Percentiles rank a stretch among this genome's conserved stretches.
These are phyloP conservation scores for Boletus vermiculosoides DNA, from an alignment of 768 basidiomycete genomes.

Conservation along the genomic window DNA sequence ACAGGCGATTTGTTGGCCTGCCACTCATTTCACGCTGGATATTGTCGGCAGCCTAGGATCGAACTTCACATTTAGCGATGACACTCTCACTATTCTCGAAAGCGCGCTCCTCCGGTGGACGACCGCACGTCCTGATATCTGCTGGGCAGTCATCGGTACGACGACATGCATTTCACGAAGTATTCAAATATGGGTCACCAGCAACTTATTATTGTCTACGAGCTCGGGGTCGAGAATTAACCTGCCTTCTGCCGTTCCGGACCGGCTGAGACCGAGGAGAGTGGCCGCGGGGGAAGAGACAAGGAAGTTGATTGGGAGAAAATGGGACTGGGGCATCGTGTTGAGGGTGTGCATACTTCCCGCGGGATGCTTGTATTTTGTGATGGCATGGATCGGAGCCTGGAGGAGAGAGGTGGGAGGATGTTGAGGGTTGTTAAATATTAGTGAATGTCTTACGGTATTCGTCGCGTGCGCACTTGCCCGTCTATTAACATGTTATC, in stretches of 20 bases:
- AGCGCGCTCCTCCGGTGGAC: constrained; percentile 38
- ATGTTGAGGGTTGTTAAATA: constrained; percentile 16
- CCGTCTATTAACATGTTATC: neutral
- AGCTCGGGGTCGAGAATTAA: constrained; percentile 6
- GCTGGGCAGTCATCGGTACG: constrained; percentile 88
- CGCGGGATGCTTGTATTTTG: constrained; percentile 68
- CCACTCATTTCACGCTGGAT: constrained; percentile 80
- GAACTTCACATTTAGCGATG: constrained; percentile 6
- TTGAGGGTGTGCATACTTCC: constrained; percentile 68
- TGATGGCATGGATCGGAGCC: constrained; percentile 71
- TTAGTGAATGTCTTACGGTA: neutral
- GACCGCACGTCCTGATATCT: constrained; percentile 70
- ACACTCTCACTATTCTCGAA: constrained; percentile 21
- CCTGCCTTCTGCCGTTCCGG: constrained; percentile 8
- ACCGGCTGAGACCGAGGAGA: constrained; percentile 24
- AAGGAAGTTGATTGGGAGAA: constrained; percentile 44
- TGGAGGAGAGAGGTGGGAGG: constrained; percentile 39
- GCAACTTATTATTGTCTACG: constrained; percentile 56
- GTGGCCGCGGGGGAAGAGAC: constrained; percentile 15
- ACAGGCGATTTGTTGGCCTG: constrained; percentile 96
- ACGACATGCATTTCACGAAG: constrained; percentile 81
- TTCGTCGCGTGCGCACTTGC: neutral
- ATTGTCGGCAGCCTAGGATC: constrained; percentile 51
- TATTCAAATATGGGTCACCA: constrained; percentile 95
- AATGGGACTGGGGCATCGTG: constrained; percentile 83